Base-by-base conservation (phyloP, 164 flowering plant species). In the Magnolia sinica region DNA sequence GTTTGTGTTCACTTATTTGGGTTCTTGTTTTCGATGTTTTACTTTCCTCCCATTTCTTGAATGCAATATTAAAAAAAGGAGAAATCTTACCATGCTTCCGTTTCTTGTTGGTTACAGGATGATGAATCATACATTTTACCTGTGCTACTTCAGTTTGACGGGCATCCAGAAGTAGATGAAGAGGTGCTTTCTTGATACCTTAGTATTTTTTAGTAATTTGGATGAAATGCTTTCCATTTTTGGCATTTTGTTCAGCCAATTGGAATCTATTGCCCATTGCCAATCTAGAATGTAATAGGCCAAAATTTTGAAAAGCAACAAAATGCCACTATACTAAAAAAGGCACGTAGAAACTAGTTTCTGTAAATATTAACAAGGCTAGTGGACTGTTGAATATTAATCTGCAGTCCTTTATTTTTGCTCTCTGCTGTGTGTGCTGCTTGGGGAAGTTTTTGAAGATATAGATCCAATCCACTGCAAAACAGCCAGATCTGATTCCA, bases 101-200 rank as follows among this genome's bases (percentile, higher is more conserved):
- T 75, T 45, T 65, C 8, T 77, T 74, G 75, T 76, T 76, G 73
- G 23, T 79, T 84, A 20, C 87, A 94, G 98, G 82, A 76, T 73
- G 98, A 94, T 82, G 98, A 96, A 80, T 92, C 98, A 58, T 96
- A 91, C 79, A 86, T 94, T 70, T 81, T 96, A 77, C 99, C 98
- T 65, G 98, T 96, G 78, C 91, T 96, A 77, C 82, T 94, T 68
- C 86, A 92, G 65, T 96, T 93, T 83, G 98, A 94, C 66, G 99
- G 98, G 74, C 92, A 90, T 78, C 99, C 99, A 77, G 95, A 91
- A 84, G 89, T 96, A 49, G 98, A 96, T 84, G 96, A 96, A 58
- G 90, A 92, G 97, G 98, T 93, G 74, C 71, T 89, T 79, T 80
- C 67, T 51, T 68, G 64, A 72, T 58, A 14, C 18, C 14, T 19